Conservation (phyloP, 169 alveolate species). For the Plasmodium gallinaceum region DNA sequence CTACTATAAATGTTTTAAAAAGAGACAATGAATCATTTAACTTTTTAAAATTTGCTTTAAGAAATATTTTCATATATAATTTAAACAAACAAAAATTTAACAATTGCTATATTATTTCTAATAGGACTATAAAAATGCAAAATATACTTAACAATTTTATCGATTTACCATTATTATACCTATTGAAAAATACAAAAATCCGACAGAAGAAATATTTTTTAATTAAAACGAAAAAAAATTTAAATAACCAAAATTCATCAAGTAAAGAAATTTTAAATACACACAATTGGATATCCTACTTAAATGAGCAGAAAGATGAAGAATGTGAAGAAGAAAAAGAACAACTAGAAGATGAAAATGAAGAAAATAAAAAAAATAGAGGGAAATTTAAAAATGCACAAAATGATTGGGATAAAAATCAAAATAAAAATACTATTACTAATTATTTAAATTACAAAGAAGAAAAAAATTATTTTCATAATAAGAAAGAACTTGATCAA, state of each 20-base stretch:
- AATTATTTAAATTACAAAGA: neutral
- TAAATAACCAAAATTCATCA: neutral
- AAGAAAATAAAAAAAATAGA: neutral
- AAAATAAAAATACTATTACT: neutral
- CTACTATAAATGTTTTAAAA: slow-evolving; percentile 64
- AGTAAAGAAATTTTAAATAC: neutral
- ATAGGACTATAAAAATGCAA: slow-evolving; percentile 63
- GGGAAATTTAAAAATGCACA: neutral
- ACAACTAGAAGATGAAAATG: neutral
- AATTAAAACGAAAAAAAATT: neutral
- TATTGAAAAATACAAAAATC: slow-evolving; percentile 1
- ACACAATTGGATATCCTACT: neutral
- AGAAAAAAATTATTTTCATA: neutral
- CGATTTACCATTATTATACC: slow-evolving; percentile 45
- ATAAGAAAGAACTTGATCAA: neutral
- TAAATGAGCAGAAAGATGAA: neutral
- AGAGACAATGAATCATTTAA: slow-evolving; percentile 69
- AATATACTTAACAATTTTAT: slow-evolving; percentile 40
- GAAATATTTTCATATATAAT: slow-evolving; percentile 37
- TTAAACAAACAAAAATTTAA: slow-evolving; percentile 52
- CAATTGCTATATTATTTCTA: slow-evolving; percentile 64
- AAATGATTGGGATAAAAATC: neutral
- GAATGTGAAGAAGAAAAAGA: neutral
- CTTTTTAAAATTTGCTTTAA: slow-evolving; percentile 51
- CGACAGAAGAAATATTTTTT: neutral